A percentile compares a stretch with the other conserved stretches of the same genome.
phyloP scores from a whole-genome alignment of 2,329 filamentous ascomycete genomes.

The Apiospora koreana region DNA sequence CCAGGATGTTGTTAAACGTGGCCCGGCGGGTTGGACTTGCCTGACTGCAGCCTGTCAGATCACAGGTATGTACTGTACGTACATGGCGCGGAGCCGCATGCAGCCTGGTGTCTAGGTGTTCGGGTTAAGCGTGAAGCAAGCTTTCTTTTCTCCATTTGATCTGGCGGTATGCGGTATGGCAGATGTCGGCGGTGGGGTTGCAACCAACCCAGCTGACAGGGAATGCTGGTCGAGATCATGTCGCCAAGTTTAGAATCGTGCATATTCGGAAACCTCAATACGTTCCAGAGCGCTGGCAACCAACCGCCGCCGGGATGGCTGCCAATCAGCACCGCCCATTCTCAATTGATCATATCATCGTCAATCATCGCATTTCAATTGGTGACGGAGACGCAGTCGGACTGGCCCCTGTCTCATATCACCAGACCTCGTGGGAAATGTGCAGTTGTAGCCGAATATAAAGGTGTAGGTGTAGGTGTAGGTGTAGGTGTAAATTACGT shows the following conservation, averaged over 20 bases:
- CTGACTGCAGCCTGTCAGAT: background rate
- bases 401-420: background rate
- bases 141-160: background rate
- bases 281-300: background rate
- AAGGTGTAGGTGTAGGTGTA: no score
- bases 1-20: background rate
- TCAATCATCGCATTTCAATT: background rate
- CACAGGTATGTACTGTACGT: background rate
- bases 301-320: background rate
- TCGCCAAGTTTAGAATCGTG: background rate
- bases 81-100: background rate
- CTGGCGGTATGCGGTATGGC: conserved; percentile 1
- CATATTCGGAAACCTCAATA: background rate
- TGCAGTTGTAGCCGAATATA: background rate
- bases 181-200: background rate
- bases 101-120: background rate
- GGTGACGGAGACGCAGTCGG: background rate
- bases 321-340: background rate
- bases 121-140: background rate
- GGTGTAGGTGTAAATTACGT: no score
- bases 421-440: background rate
- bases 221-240: background rate
- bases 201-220: background rate
- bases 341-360: background rate
- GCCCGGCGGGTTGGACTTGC: background rate